Evolutionary conservation across 1,284 basidiomycete genomes (phyloP).

Genomic region (Blastosporella zonata): DNA sequence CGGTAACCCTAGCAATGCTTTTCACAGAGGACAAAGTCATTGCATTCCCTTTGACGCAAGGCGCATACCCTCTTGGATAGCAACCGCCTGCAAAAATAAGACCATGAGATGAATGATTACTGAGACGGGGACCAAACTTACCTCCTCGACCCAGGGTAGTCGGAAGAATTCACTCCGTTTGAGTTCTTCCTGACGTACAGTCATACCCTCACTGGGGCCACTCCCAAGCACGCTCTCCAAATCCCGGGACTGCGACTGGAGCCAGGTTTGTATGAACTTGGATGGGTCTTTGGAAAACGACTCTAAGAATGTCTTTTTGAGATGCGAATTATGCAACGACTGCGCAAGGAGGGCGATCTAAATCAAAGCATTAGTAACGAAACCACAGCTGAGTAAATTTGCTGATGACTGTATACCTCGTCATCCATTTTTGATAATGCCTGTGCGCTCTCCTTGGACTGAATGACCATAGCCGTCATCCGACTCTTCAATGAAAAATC

Average conservation of each 20-base stretch:
- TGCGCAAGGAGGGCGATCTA: slow-evolving; percentile 79
- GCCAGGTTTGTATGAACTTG: slow-evolving; percentile 85
- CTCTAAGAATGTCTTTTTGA: slow-evolving; percentile 85
- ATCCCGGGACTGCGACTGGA: slow-evolving; percentile 89
- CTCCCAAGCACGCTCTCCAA: slow-evolving; percentile 87
- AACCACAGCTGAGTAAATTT: slow-evolving; percentile 7
- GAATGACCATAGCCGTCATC: slow-evolving; percentile 75
- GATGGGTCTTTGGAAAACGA: slow-evolving; percentile 81
- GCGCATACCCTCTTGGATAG: slow-evolving; percentile 44
- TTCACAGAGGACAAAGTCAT: slow-evolving; percentile 16
- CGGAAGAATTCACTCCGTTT: slow-evolving; percentile 87
- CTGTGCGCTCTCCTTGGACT: slow-evolving; percentile 66
- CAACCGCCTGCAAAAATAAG: slow-evolving; percentile 34
- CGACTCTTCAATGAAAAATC: slow-evolving; percentile 74
- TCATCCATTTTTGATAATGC: slow-evolving; percentile 82
- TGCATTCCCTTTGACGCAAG: slow-evolving; percentile 41
- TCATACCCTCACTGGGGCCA: slow-evolving; percentile 78
- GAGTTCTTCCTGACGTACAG: slow-evolving; percentile 83
- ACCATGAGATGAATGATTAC: slow-evolving; percentile 1
- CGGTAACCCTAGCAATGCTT: not conserved
- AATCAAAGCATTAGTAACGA: slow-evolving; percentile 8
- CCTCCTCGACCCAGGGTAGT: slow-evolving; percentile 85
- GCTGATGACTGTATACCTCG: slow-evolving; percentile 51
- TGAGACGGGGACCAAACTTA: slow-evolving; percentile 16
- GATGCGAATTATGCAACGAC: slow-evolving; percentile 80